A percentile compares a stretch with the other conserved stretches of the same genome.
phyloP scores from a whole-genome alignment of 139 green algal genomes.

The Zygnema cylindricum region DNA sequence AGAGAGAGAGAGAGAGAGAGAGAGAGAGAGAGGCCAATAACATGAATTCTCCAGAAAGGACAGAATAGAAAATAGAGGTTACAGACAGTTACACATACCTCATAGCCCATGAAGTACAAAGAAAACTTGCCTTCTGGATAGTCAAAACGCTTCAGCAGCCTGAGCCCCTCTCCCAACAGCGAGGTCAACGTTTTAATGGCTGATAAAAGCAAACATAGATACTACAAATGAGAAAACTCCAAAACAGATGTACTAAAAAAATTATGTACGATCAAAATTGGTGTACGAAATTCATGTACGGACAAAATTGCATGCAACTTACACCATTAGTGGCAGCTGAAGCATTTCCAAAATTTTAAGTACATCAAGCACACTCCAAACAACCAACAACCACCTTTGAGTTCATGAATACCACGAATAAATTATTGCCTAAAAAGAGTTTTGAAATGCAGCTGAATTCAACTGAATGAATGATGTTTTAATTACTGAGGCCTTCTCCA shows the following conservation, averaged over 20 bases:
- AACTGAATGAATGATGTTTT: too few relatives aligned
- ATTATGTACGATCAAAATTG: background rate
- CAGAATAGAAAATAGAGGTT: background rate
- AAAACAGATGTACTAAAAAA: background rate
- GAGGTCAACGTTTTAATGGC: background rate
- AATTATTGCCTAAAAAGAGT: too few relatives aligned
- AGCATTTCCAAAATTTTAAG: too few relatives aligned
- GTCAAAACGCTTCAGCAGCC: slow-evolving; percentile 63
- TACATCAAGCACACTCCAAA: too few relatives aligned
- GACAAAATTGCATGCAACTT: background rate
- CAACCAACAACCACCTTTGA: too few relatives aligned
- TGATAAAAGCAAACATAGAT: background rate
- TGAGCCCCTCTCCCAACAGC: slow-evolving; percentile 8
- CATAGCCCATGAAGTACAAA: slow-evolving; percentile 66
- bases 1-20: background rate
- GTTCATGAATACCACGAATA: too few relatives aligned
- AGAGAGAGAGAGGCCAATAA: too few relatives aligned
- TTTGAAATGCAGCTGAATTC: too few relatives aligned
- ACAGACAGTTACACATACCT: slow-evolving; percentile 21
- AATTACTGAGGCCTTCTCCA: too few relatives aligned
- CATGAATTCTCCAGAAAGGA: background rate
- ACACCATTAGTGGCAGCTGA: too few relatives aligned
- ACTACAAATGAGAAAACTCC: background rate
- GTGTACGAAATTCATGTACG: background rate
- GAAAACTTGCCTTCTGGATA: slow-evolving; percentile 60